Evolutionary conservation across 352 stramenopile species (phyloP).

Genomic region (Blastocystis sp.): DNA sequence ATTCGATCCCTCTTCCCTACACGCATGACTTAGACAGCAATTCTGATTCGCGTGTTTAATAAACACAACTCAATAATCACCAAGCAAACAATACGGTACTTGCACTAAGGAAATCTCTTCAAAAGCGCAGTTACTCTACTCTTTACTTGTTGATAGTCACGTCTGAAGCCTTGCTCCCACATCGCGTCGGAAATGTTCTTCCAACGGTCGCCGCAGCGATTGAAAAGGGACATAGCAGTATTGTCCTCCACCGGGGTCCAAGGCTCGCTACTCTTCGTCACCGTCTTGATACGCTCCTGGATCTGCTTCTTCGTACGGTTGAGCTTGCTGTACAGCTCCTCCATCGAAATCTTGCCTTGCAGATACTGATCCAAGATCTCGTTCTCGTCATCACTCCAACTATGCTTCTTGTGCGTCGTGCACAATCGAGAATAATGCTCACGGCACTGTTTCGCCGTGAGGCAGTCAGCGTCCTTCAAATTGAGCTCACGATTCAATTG

Average conservation of each 20-base stretch:
- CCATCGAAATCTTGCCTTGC: background rate
- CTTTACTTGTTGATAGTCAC: conserved; percentile 33
- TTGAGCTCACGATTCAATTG: background rate
- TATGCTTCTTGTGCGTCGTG: background rate
- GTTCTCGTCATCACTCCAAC: background rate
- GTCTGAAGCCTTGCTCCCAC: background rate
- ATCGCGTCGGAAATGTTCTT: background rate
- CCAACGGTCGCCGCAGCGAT: background rate
- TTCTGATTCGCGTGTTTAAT: background rate
- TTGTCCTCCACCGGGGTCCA: background rate
- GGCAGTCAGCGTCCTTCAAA: background rate
- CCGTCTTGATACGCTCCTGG: conserved; percentile 7
- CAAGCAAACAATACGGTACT: conserved; percentile 48
- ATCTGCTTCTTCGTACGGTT: conserved; percentile 43
- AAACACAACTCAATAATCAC: background rate
- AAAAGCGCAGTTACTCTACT: conserved; percentile 25
- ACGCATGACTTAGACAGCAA: background rate
- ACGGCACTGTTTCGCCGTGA: conserved; percentile 6
- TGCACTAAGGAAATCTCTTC: background rate
- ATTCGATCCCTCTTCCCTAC: background rate
- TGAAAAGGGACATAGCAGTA: background rate
- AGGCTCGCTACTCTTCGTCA: background rate
- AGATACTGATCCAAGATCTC: background rate
- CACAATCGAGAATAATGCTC: conserved; percentile 13
- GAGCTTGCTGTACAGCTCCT: background rate